phyloP scores from a whole-genome alignment of 306 rosid genomes.

The Carpinus viminea region DNA sequence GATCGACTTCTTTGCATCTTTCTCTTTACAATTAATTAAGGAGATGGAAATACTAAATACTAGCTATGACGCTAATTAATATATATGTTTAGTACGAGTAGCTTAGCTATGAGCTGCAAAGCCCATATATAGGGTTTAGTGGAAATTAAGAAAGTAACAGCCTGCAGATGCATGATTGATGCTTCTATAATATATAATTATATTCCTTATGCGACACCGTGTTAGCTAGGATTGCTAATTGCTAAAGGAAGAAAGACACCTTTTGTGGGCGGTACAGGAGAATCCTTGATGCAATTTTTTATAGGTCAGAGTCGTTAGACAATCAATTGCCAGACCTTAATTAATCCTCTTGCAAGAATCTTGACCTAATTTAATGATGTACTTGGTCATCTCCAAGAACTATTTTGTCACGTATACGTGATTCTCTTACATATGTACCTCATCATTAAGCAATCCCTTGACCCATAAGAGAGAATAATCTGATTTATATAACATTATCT shows the following conservation, averaged over 20 bases:
- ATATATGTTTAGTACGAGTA: too few relatives aligned
- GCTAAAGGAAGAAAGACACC: not conserved
- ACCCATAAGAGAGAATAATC: not conserved
- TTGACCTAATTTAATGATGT: not conserved
- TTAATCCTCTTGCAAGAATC: not conserved
- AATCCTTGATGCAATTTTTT: not conserved
- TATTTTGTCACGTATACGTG: not conserved
- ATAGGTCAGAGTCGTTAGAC: not conserved
- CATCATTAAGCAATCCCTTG: not conserved
- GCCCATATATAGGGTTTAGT: not conserved
- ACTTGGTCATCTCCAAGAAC: not conserved
- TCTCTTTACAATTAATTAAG: too few relatives aligned
- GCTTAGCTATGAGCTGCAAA: not conserved
- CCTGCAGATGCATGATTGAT: not conserved
- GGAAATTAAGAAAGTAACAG: not conserved
- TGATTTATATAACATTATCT: too few relatives aligned
- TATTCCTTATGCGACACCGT: not conserved
- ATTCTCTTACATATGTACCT: not conserved
- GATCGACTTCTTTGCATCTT: not conserved
- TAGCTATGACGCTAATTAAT: too few relatives aligned
- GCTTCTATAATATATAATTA: not conserved
- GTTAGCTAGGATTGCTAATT: not conserved
- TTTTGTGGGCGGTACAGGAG: not conserved
- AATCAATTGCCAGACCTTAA: conserved; percentile 4
- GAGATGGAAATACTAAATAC: too few relatives aligned